Evolutionary conservation across 2,329 filamentous ascomycete genomes (phyloP), one percentile per base, ranked within the genome.

Genomic region (Ophiostoma pallidulum): DNA sequence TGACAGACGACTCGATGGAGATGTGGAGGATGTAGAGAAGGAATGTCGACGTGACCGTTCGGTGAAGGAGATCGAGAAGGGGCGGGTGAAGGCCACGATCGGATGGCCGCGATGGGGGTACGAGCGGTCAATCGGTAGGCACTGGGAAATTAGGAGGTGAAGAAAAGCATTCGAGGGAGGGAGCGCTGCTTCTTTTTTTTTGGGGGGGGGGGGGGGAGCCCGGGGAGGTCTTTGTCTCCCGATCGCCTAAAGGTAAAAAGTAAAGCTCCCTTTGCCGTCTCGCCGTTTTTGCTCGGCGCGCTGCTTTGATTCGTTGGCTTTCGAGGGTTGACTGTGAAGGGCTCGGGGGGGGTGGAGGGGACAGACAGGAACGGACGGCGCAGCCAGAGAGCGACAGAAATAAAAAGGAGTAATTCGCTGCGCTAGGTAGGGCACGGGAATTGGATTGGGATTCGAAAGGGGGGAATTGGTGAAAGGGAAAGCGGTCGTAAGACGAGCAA

Each of bases 1-100:
- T 80, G 58, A 62, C 69, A 10, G 24, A 28, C 10, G 10, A 35
- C 35, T 70, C n/a, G n/a, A n/a, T n/a, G n/a, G 38, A 39, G 36
- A 10, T 20, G 13, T n/a, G 28, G 10, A 8, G 37, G 28, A 38
- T 3, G 4, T 14, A 38, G 19, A 18, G 22, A n/a, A 36, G 9
- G 19, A 4, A 10, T 33, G 10, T 20, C 26, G 38, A 28, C 41
- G 51, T 47, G 49, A 50, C 51, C 50, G 38, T 40, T 48, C 41
- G 51, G 42, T 45, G 13, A 42, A 47, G 49, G 50, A 42, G 50
- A 52, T 43, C 42, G 50, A 37, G 16, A 35, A 18, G 33, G 33
- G 19, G 36, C 13, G 19, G 35, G 13, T n/a, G n/a, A n/a, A n/a
- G n/a, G n/a, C n/a, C n/a, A n/a, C n/a, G n/a, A n/a, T n/a, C n/a